Evolutionary conservation across 2,329 filamentous ascomycete species (phyloP).

Genomic region (Immersiporthe knoxdaviesiana): DNA sequence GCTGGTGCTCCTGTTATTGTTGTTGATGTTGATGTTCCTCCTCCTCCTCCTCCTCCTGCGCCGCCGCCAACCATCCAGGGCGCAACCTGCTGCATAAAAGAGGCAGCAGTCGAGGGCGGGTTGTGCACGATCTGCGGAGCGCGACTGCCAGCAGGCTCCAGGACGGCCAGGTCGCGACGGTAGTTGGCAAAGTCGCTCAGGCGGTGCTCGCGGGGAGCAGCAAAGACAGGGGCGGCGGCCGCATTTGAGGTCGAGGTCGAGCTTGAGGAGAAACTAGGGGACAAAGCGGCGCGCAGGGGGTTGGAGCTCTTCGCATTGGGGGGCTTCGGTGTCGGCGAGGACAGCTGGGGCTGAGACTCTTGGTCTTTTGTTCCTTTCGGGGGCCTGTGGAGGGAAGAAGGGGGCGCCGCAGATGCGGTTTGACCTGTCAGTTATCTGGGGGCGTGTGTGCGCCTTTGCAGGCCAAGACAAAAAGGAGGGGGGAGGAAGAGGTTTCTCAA

Average conservation of each 20-base stretch:
- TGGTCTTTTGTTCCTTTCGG: constrained; percentile 44
- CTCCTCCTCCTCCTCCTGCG: constrained; percentile 2
- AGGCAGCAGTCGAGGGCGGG: constrained; percentile 54
- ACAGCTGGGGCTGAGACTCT: constrained; percentile 37
- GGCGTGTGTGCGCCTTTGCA: constrained; percentile 3
- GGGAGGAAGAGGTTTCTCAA: background rate
- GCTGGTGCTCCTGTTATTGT: constrained; percentile 39
- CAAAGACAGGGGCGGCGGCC: constrained; percentile 42
- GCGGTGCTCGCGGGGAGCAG: constrained; percentile 53
- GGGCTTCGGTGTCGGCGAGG: background rate
- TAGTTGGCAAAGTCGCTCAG: constrained; percentile 69
- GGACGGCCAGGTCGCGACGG: constrained; percentile 70
- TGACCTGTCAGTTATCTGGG: constrained; percentile 37
- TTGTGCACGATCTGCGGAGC: constrained; percentile 55
- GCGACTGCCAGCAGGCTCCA: constrained; percentile 63
- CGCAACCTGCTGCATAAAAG: constrained; percentile 53
- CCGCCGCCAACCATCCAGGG: constrained; percentile 56
- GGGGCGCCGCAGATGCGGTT: constrained; percentile 33
- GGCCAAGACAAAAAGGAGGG: background rate
- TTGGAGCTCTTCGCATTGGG: constrained; percentile 33
- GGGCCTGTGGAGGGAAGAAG: constrained; percentile 34
- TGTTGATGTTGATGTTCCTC: background rate
- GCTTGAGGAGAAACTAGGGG: constrained; percentile 46
- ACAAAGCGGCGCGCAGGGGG: constrained; percentile 48
- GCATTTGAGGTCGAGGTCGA: constrained; percentile 42